Conservation (phyloP, 768 basidiomycete genomes). For the Trametes villosa region DNA sequence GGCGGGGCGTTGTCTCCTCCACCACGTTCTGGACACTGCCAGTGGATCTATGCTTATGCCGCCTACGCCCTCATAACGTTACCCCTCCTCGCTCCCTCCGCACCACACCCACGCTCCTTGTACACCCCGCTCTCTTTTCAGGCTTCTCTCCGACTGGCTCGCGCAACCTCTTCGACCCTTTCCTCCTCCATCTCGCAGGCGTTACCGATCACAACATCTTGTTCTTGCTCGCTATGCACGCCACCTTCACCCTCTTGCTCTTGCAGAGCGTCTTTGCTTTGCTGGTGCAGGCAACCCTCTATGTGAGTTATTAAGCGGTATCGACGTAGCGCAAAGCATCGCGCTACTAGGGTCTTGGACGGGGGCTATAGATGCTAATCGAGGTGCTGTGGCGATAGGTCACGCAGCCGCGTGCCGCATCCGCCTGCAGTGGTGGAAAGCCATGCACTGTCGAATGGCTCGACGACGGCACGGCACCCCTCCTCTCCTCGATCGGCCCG, state of each 20-base stretch:
- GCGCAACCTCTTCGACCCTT: not conserved
- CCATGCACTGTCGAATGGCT: slow-evolving; percentile 62
- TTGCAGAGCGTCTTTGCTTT: slow-evolving; percentile 16
- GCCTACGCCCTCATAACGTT: not conserved
- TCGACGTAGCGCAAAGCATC: no score
- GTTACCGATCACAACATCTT: not conserved
- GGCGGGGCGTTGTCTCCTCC: no score
- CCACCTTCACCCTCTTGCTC: slow-evolving; percentile 12
- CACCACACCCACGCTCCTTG: slow-evolving; percentile 1
- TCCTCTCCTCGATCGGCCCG: slow-evolving; percentile 53
- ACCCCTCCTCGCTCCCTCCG: slow-evolving; percentile 1
- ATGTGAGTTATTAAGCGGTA: no score
- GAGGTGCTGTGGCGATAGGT: slow-evolving; percentile 41
- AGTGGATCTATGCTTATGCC: slow-evolving; percentile 8
- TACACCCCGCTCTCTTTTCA: slow-evolving; percentile 1
- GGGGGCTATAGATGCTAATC: no score
- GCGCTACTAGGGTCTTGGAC: no score
- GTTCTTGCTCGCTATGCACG: slow-evolving; percentile 3
- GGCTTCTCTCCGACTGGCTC: not conserved
- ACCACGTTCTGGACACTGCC: no score
- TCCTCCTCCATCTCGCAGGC: slow-evolving; percentile 1
- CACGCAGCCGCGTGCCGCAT: slow-evolving; percentile 46
- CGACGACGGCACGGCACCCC: slow-evolving; percentile 61
- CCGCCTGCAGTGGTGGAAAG: slow-evolving; percentile 57
- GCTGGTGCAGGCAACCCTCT: slow-evolving; percentile 44